phyloP scores from a whole-genome alignment of 2,329 filamentous ascomycete genomes.

The Cladosporium sp. region DNA sequence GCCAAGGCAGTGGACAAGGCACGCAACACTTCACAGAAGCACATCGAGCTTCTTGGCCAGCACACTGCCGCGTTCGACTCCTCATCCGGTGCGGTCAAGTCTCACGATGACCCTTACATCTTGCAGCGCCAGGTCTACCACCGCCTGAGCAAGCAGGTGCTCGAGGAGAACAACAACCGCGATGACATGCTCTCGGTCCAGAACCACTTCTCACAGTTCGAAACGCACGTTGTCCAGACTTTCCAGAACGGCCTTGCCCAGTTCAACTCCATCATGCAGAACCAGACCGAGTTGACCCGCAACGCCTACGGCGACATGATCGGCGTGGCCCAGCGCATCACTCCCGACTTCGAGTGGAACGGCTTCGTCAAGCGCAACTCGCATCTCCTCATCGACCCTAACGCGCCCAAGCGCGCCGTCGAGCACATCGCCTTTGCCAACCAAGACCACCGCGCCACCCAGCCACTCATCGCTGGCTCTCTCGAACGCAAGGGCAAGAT shows the following conservation, averaged over 20 bases:
- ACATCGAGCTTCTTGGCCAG: constrained; percentile 90
- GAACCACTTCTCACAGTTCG: constrained; percentile 83
- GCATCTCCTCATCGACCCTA: constrained; percentile 74
- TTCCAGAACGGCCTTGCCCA: constrained; percentile 80
- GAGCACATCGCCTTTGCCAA: constrained; percentile 81
- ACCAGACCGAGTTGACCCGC: constrained; percentile 78
- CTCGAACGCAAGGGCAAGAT: constrained; percentile 90
- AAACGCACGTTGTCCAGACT: constrained; percentile 78
- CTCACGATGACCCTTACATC: constrained; percentile 83
- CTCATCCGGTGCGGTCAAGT: constrained; percentile 67
- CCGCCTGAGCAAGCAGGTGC: constrained; percentile 83
- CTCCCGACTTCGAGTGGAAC: constrained; percentile 87
- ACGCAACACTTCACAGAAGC: constrained; percentile 83
- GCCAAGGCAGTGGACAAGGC: constrained; percentile 92
- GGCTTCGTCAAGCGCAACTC: constrained; percentile 73
- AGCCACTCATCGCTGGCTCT: constrained; percentile 80
- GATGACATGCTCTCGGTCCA: constrained; percentile 92
- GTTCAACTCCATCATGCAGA: constrained; percentile 77
- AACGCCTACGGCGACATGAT: constrained; percentile 84
- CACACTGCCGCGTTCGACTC: constrained; percentile 80
- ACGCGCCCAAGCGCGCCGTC: constrained; percentile 70
- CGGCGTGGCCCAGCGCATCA: constrained; percentile 71
- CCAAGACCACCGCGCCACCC: constrained; percentile 76
- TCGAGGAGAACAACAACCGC: constrained; percentile 93
- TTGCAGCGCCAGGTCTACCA: constrained; percentile 78